phyloP scores from a whole-genome alignment of 163 green algal species.

The Coccomyxa subellipsoidea region DNA sequence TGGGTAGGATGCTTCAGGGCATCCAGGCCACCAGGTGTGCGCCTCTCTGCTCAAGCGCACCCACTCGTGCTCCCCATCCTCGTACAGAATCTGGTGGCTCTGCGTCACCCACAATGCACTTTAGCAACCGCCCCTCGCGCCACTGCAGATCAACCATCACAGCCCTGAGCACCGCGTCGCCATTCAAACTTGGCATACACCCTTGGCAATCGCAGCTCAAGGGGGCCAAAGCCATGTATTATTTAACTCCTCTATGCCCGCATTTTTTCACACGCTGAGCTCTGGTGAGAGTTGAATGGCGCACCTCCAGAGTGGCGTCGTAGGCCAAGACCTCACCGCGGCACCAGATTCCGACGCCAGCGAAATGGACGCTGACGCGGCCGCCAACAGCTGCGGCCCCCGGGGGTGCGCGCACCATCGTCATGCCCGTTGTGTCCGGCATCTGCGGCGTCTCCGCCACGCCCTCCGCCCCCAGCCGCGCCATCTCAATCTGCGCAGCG shows the following conservation, averaged over 20 bases:
- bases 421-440: background rate
- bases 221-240: background rate
- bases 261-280: no score
- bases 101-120: background rate
- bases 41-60: slow-evolving; percentile 33
- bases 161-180: no score
- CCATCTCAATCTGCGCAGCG: slow-evolving; percentile 16
- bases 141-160: no score
- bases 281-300: no score
- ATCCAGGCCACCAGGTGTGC: slow-evolving; percentile 27
- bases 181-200: no score
- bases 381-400: slow-evolving; percentile 20
- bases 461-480: slow-evolving; percentile 13
- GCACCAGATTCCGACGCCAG: background rate
- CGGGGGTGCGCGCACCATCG: background rate
- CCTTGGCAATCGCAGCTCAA: background rate
- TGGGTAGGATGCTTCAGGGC: background rate
- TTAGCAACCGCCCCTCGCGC: background rate
- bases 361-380: slow-evolving; percentile 13
- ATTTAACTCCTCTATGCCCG: background rate
- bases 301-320: slow-evolving; percentile 5
- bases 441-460: background rate
- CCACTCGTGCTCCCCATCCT: slow-evolving; percentile 62
- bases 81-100: slow-evolving; percentile 51
- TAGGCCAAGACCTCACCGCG: slow-evolving; percentile 40